A percentile compares a stretch with the other conserved stretches of the same genome.
These are phyloP conservation scores for Kurtzmaniella quercitrusa DNA, from an alignment of 1,139 yeast genomes.

Conservation along the genomic window DNA sequence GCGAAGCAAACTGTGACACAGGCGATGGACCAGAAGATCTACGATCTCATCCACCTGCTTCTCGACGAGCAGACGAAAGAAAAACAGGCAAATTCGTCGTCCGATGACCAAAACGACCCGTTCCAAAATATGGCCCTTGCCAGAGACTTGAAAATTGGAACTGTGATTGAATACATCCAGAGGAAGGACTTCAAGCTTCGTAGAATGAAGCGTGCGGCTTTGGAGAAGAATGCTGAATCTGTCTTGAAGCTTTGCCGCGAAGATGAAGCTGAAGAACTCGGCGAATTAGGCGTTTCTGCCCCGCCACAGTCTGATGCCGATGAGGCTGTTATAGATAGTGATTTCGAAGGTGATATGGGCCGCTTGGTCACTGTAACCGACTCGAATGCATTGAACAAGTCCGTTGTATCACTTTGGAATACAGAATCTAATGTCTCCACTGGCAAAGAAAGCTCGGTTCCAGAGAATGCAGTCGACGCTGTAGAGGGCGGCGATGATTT, in stretches of 20 bases:
- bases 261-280: slow-evolving; percentile 41
- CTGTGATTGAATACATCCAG: slow-evolving; percentile 52
- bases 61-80: slow-evolving; percentile 46
- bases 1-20: slow-evolving; percentile 20
- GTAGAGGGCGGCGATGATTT: slow-evolving; percentile 15
- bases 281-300: slow-evolving; percentile 27
- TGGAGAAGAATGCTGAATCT: slow-evolving; percentile 57
- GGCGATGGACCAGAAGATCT: slow-evolving; percentile 47
- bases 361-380: slow-evolving; percentile 60
- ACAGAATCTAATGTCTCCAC: slow-evolving; percentile 9
- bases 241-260: slow-evolving; percentile 45
- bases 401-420: slow-evolving; percentile 72
- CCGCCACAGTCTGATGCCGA: slow-evolving; percentile 17
- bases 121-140: slow-evolving; percentile 52
- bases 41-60: slow-evolving; percentile 44
- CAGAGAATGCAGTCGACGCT: slow-evolving; percentile 9
- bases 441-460: background rate
- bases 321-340: slow-evolving; percentile 30
- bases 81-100: slow-evolving; percentile 9
- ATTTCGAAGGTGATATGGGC: slow-evolving; percentile 39
- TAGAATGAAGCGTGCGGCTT: slow-evolving; percentile 53
- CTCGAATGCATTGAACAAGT: slow-evolving; percentile 66
- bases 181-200: slow-evolving; percentile 59
- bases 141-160: slow-evolving; percentile 47
- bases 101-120: slow-evolving; percentile 26